Conservation (phyloP, 371 early-diverging fungal species). For the Batkoa obscura region DNA sequence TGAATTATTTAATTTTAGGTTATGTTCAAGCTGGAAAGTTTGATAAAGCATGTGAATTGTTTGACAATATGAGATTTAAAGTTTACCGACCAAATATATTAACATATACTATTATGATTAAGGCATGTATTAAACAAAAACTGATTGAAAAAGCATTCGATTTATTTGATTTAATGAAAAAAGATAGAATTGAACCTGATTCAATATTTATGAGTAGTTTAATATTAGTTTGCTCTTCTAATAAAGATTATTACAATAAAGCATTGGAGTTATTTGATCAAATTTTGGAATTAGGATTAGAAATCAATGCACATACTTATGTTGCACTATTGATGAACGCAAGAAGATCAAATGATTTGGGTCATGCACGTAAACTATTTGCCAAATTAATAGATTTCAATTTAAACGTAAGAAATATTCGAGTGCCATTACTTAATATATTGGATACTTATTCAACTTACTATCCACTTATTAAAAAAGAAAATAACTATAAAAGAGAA, state of each 20-base stretch:
- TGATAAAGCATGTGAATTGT: constrained; percentile 72
- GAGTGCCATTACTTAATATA: background rate
- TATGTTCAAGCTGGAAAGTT: constrained; percentile 48
- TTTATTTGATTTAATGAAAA: constrained; percentile 64
- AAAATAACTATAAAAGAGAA: background rate
- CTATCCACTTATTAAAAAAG: background rate
- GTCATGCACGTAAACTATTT: background rate
- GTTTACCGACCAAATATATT: constrained; percentile 58
- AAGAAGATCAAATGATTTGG: background rate
- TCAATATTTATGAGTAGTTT: constrained; percentile 70
- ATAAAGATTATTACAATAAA: constrained; percentile 11
- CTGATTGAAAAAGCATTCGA: constrained; percentile 66
- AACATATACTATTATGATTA: constrained; percentile 72
- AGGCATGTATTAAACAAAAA: constrained; percentile 58
- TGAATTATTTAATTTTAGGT: constrained; percentile 42
- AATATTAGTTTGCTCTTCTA: constrained; percentile 63
- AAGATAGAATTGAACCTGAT: constrained; percentile 38
- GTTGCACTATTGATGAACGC: background rate
- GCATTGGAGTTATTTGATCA: background rate
- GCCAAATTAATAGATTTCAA: background rate
- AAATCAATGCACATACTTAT: background rate
- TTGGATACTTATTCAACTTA: background rate
- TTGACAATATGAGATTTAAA: constrained; percentile 68
- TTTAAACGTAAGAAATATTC: too few relatives aligned
- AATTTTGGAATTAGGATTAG: background rate